These are phyloP conservation scores for Rhizopogon vesiculosus DNA, from an alignment of 768 basidiomycete species.

Conservation along the genomic window DNA sequence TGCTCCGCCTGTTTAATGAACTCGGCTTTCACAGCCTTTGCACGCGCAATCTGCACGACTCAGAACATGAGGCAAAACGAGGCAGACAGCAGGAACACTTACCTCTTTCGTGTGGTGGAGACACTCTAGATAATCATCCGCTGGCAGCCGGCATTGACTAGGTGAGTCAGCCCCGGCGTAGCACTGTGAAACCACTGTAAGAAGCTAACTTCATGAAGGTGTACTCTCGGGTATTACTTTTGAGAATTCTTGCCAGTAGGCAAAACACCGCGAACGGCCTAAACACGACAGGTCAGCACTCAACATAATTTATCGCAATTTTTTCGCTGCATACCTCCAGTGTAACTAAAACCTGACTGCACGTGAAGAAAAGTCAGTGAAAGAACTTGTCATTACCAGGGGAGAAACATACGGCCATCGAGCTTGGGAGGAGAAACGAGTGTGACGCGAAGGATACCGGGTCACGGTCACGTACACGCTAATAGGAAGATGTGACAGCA, in stretches of 20 bases:
- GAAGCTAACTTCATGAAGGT: background rate
- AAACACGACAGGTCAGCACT: background rate
- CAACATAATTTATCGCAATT: background rate
- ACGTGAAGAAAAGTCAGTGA: slow-evolving; percentile 8
- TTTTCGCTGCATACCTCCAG: slow-evolving; percentile 42
- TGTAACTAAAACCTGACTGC: slow-evolving; percentile 65
- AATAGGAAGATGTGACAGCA: background rate
- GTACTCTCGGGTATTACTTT: slow-evolving; percentile 37
- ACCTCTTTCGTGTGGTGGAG: slow-evolving; percentile 89
- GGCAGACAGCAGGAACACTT: slow-evolving; percentile 17
- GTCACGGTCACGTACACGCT: slow-evolving; percentile 10
- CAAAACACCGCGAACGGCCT: slow-evolving; percentile 86
- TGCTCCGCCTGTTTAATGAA: slow-evolving; percentile 63
- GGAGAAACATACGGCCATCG: slow-evolving; percentile 34
- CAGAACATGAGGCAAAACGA: background rate
- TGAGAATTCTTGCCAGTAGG: slow-evolving; percentile 89
- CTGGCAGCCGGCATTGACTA: slow-evolving; percentile 60
- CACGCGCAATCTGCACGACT: slow-evolving; percentile 49
- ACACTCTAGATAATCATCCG: slow-evolving; percentile 90
- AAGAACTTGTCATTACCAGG: background rate
- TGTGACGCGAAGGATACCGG: slow-evolving; percentile 12
- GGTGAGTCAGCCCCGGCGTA: slow-evolving; percentile 80
- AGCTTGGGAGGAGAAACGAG: slow-evolving; percentile 5
- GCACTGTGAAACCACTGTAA: slow-evolving; percentile 48
- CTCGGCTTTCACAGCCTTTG: slow-evolving; percentile 66